A percentile compares a stretch with the other conserved stretches of the same genome.
phyloP scores from a whole-genome alignment of 1,284 basidiomycete genomes.

The Amylostereum areolatum region DNA sequence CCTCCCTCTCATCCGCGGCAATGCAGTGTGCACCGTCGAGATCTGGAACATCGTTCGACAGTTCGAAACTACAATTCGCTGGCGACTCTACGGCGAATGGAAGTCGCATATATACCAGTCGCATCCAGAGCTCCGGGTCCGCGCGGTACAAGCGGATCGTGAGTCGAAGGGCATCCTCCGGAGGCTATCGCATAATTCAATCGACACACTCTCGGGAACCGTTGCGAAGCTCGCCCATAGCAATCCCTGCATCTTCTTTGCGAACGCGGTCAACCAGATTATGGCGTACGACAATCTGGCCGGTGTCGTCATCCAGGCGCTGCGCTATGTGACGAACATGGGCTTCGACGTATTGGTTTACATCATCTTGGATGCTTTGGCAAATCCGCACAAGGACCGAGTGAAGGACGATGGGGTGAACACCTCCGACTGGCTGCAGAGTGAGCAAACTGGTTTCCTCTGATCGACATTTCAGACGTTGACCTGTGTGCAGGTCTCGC shows the following conservation, averaged over 20 bases:
- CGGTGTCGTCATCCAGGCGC: constrained; percentile 84
- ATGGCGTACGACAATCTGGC: constrained; percentile 97
- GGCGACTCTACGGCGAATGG: constrained; percentile 96
- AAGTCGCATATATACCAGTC: constrained; percentile 65
- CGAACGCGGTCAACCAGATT: constrained; percentile 87
- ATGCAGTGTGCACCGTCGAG: constrained; percentile 82
- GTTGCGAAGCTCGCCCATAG: constrained; percentile 94
- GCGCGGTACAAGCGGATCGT: constrained; percentile 64
- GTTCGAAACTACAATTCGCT: constrained; percentile 77
- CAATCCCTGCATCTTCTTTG: constrained; percentile 91
- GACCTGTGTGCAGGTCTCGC: constrained; percentile 60
- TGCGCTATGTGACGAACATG: constrained; percentile 86
- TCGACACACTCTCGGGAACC: constrained; percentile 76
- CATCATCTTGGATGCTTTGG: constrained; percentile 82
- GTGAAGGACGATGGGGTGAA: constrained; percentile 93
- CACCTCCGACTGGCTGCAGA: constrained; percentile 90
- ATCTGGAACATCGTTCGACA: constrained; percentile 82
- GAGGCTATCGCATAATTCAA: constrained; percentile 76
- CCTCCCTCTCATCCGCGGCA: constrained; percentile 78
- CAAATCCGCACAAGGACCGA: constrained; percentile 79
- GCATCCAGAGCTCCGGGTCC: constrained; percentile 70
- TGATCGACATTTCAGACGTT: constrained; percentile 9
- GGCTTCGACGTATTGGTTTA: constrained; percentile 93
- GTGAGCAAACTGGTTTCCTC: constrained; percentile 40
- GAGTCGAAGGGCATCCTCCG: constrained; percentile 80